Base-by-base conservation (phyloP, 2,329 filamentous ascomycete genomes). In the Pestalotiopsis sp. region DNA sequence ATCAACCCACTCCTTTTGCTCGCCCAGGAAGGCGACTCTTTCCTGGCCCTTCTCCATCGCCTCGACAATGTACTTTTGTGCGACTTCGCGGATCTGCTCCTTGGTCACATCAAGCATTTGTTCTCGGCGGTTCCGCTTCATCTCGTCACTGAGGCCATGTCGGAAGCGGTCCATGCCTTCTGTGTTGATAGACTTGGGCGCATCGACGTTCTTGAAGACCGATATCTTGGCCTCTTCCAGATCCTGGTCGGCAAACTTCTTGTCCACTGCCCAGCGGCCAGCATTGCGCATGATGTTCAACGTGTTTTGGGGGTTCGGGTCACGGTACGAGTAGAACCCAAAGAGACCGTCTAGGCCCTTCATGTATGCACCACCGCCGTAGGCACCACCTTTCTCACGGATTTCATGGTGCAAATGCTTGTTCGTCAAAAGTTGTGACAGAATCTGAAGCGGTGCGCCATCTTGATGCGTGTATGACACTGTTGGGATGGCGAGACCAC, bases 331-430 rank as follows among this genome's bases (percentile, higher is more conserved):
- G 82, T 97, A 98, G 83, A 98, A 97, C 17, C 94, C 94, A 74
- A 99, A 98, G 1, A 97, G 80, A 27, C 95, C 95, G 73, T 93
- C 92, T 7, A 97, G 83, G 0, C 92, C 89, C 27, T 91, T 90
- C 59, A 92, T 91, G 78, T 94, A 95, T 1, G 96, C 95, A 14
- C 95, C 94, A 25, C 94, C 96, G 59, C 96, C 96, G 74, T 99
- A 99, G 0, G 96, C 96, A 49, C 96, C 96, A 39, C 96, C 96
- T 81, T 98, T 98, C 78, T 99, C 96, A 67, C 96, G 93, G 73
- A 99, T 98, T 80, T 98, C 96, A 73, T 97, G 95, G 78, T 99
- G 96, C 36, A 99, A 86, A 77, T 98, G 93, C 81, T 97, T 98
- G 83, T 99, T 95, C 0, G 95, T 98, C 39, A 99, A 88, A 20